Evolutionary conservation across 2,329 filamentous ascomycete genomes (phyloP).

Genomic region (Diaporthe sp.): DNA sequence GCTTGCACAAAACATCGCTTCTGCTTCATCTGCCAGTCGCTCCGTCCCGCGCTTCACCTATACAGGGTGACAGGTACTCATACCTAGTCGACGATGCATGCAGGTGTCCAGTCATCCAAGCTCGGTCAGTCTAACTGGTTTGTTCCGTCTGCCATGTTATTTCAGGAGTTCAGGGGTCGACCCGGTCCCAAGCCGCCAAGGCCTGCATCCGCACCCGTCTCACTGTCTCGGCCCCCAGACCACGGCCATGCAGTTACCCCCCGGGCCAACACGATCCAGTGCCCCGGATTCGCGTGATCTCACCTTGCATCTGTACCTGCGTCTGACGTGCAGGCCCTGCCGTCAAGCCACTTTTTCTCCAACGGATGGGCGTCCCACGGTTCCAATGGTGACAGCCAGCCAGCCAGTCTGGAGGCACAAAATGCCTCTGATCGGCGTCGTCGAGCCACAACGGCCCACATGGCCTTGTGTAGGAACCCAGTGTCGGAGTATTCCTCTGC

Average conservation of each 20-base stretch:
- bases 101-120: background rate
- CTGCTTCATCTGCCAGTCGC: constrained; percentile 12
- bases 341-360: background rate
- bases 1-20: constrained; percentile 24
- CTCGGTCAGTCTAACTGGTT: background rate
- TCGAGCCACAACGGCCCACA: constrained; percentile 21
- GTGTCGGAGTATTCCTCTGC: constrained; percentile 16
- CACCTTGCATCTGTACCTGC: constrained; percentile 31
- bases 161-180: constrained; percentile 28
- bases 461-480: background rate
- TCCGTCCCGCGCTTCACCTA: background rate
- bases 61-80: background rate
- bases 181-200: constrained; percentile 20
- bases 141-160: constrained; percentile 10
- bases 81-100: background rate
- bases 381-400: background rate
- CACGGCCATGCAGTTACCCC: background rate
- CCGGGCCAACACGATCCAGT: constrained; percentile 10
- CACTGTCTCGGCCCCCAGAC: constrained; percentile 16
- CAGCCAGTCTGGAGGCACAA: background rate
- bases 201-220: constrained; percentile 21
- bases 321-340: constrained; percentile 26
- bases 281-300: constrained; percentile 27
- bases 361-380: background rate
- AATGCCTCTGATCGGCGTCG: constrained; percentile 10